A percentile compares a stretch with the other conserved stretches of the same genome.
Evolutionary conservation across 306 rosid species (phyloP).

Genomic region (Sphenostylis stenocarpa): DNA sequence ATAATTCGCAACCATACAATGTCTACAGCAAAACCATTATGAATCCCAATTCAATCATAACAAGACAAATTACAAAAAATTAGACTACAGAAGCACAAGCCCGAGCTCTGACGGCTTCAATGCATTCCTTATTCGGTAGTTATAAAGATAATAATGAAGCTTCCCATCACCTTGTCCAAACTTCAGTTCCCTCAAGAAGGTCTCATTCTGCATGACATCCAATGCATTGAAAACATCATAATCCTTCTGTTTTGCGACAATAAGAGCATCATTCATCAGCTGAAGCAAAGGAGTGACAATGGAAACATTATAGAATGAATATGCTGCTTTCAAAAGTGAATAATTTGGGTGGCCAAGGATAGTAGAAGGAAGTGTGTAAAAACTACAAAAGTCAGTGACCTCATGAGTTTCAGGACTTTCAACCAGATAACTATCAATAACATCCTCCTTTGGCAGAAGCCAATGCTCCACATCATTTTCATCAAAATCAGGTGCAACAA

Average conservation of each 20-base stretch:
- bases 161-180: constrained; percentile 74
- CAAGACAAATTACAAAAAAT: constrained; percentile 24
- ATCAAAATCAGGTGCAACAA: constrained; percentile 84
- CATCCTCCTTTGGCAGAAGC: constrained; percentile 86
- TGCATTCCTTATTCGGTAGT: constrained; percentile 49
- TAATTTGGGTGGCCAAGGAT: constrained; percentile 61
- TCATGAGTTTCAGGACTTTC: constrained; percentile 88
- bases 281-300: constrained; percentile 59
- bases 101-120: constrained; percentile 66
- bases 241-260: constrained; percentile 52
- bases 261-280: constrained; percentile 69
- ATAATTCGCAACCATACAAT: constrained; percentile 32
- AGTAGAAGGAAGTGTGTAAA: constrained; percentile 84
- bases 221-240: constrained; percentile 70
- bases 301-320: constrained; percentile 62
- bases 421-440: constrained; percentile 83
- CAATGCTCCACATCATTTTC: constrained; percentile 93
- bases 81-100: constrained; percentile 61
- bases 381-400: constrained; percentile 93
- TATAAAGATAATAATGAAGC: constrained; percentile 71
- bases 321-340: constrained; percentile 59
- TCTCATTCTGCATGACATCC: constrained; percentile 70
- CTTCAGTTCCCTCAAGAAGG: constrained; percentile 64
- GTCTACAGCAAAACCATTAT: constrained; percentile 30
- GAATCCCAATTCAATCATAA: constrained; percentile 18